Percentiles rank a stretch among this genome's conserved stretches.
These are phyloP conservation scores for Aspergillus sclerotioniger DNA, from an alignment of 495 filamentous ascomycete species.

Conservation along the genomic window DNA sequence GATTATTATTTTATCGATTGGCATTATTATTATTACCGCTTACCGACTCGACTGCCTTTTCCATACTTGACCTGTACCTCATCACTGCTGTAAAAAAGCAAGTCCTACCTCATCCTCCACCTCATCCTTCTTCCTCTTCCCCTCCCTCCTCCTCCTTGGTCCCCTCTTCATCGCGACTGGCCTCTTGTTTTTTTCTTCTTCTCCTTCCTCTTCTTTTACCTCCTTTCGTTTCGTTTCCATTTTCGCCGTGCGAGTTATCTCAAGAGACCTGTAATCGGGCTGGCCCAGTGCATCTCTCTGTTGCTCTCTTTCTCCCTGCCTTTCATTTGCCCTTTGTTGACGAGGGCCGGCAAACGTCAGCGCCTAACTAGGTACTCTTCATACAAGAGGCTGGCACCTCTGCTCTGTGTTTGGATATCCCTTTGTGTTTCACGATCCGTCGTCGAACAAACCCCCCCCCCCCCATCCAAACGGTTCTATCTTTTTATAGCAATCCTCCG, in stretches of 20 bases:
- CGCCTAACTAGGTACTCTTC: slow-evolving; percentile 14
- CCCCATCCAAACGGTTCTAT: slow-evolving; percentile 13
- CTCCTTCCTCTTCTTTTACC: slow-evolving; percentile 25
- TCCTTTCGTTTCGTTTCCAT: slow-evolving; percentile 37
- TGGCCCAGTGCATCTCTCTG: slow-evolving; percentile 43
- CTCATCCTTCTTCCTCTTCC: background rate
- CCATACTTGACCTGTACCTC: slow-evolving; percentile 12
- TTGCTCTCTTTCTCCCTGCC: slow-evolving; percentile 31
- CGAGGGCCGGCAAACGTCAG: slow-evolving; percentile 21
- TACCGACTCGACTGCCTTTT: slow-evolving; percentile 3
- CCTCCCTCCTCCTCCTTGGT: slow-evolving; percentile 7
- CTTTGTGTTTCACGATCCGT: slow-evolving; percentile 22
- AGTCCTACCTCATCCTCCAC: slow-evolving; percentile 17
- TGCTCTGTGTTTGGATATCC: slow-evolving; percentile 22
- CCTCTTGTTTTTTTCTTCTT: slow-evolving; percentile 22
- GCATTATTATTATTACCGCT: slow-evolving; percentile 19
- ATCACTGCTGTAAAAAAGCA: slow-evolving; percentile 24
- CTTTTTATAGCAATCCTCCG: slow-evolving; percentile 8
- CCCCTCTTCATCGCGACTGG: slow-evolving; percentile 17
- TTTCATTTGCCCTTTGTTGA: slow-evolving; percentile 30
- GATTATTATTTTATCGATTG: slow-evolving; percentile 18
- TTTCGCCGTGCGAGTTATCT: slow-evolving; percentile 42
- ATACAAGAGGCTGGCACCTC: slow-evolving; percentile 43
- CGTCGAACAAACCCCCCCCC: slow-evolving; percentile 15
- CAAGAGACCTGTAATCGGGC: slow-evolving; percentile 40